These are phyloP conservation scores for Nadsonia fulvescens DNA, from an alignment of 805 yeast genomes.

Conservation along the genomic window DNA sequence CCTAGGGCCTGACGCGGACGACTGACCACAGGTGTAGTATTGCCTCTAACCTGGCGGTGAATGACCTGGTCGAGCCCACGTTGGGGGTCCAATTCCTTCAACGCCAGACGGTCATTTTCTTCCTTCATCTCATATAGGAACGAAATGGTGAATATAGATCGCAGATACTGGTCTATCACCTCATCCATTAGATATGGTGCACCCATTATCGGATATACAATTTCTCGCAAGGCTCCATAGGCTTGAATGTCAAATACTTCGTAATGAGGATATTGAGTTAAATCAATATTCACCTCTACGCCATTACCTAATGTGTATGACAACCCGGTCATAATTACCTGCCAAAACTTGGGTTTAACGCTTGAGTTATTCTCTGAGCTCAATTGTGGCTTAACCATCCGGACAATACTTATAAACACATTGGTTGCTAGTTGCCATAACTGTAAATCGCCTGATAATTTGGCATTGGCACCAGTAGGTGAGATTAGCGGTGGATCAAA, in stretches of 20 bases:
- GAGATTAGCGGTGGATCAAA: slow-evolving; percentile 8
- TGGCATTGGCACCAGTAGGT: neutral
- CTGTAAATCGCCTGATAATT: slow-evolving; percentile 6
- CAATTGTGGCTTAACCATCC: slow-evolving; percentile 8
- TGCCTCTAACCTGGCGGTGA: too few species aligned
- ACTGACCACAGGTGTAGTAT: too few species aligned
- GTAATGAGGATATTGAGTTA: slow-evolving; percentile 15
- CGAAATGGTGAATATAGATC: slow-evolving; percentile 22
- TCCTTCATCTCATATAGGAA: slow-evolving; percentile 2
- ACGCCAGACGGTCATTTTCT: too few species aligned
- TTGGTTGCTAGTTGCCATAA: slow-evolving; percentile 12
- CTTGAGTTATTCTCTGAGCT: slow-evolving; percentile 15
- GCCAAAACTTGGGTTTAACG: slow-evolving; percentile 21
- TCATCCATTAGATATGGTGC: slow-evolving; percentile 15
- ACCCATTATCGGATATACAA: slow-evolving; percentile 25
- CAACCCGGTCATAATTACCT: slow-evolving; percentile 17
- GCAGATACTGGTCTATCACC: slow-evolving; percentile 26
- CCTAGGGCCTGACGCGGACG: slow-evolving; percentile 32
- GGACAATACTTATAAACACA: slow-evolving; percentile 6
- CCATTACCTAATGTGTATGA: too few species aligned
- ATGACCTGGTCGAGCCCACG: slow-evolving; percentile 39
- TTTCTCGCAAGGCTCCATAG: slow-evolving; percentile 24
- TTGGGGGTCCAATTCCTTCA: too few species aligned
- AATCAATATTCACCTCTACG: too few species aligned
- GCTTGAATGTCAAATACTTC: slow-evolving; percentile 30